Percentiles rank a stretch among this genome's conserved stretches.
Conservation (phyloP, 768 basidiomycete species). For the Postia placenta region DNA sequence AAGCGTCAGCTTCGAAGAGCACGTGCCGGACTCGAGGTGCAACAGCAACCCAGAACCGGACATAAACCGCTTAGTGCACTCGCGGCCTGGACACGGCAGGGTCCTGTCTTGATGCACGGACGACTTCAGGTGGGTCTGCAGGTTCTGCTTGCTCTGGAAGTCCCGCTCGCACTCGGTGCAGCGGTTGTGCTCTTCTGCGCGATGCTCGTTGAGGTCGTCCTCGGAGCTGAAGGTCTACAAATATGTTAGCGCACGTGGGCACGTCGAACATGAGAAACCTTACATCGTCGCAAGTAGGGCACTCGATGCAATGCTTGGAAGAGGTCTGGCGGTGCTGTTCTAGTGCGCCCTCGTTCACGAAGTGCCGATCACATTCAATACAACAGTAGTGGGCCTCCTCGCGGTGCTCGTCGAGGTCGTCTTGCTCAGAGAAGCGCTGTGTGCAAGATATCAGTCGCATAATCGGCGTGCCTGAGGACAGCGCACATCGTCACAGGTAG, state of each 20-base stretch:
- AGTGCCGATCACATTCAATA: neutral
- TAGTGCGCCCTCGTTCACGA: neutral
- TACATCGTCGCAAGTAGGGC: too few species aligned
- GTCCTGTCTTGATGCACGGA: conserved; percentile 44
- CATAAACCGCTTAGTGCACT: conserved; percentile 44
- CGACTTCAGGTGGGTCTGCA: conserved; percentile 45
- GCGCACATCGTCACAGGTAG: too few species aligned
- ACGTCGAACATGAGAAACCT: too few species aligned
- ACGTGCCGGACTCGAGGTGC: conserved; percentile 59
- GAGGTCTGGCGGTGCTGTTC: neutral
- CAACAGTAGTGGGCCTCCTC: too few species aligned
- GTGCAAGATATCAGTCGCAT: too few species aligned
- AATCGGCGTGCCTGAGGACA: too few species aligned
- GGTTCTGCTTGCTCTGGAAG: conserved; percentile 37
- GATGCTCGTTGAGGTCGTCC: conserved; percentile 22
- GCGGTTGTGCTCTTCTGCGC: conserved; percentile 25
- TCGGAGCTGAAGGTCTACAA: too few species aligned
- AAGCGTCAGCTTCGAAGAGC: conserved; percentile 43
- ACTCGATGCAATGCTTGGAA: too few species aligned
- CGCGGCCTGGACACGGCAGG: conserved; percentile 30
- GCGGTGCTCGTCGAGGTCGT: too few species aligned
- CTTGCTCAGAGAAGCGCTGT: too few species aligned
- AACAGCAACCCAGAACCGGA: conserved; percentile 48
- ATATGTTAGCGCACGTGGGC: too few species aligned
- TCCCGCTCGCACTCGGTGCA: conserved; percentile 38